phyloP scores from a whole-genome alignment of 257 asterid species.

The Solanum chaucha region DNA sequence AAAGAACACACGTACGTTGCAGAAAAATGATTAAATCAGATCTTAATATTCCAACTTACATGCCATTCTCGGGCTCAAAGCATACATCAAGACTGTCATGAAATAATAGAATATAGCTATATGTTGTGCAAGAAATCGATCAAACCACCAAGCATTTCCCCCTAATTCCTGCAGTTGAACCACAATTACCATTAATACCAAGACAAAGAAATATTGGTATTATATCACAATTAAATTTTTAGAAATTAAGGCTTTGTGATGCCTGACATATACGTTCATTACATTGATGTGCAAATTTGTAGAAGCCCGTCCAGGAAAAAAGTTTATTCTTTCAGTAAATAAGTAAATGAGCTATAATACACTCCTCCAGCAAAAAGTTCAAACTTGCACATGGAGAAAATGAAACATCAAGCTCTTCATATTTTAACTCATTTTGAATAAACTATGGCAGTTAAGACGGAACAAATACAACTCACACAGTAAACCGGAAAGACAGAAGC shows the following conservation, averaged over 20 bases:
- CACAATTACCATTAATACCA: neutral
- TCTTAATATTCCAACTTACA: conserved; percentile 43
- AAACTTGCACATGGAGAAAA: neutral
- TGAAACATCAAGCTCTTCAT: neutral
- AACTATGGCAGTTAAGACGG: neutral
- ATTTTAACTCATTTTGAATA: neutral
- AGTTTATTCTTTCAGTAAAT: neutral
- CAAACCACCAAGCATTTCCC: conserved; percentile 97
- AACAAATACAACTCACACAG: neutral
- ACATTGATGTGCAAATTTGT: neutral
- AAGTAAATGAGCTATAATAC: neutral
- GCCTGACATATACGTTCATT: neutral
- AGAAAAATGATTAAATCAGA: neutral
- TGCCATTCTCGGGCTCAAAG: conserved; percentile 98
- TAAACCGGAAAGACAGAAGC: neutral
- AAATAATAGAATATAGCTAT: conserved; percentile 73
- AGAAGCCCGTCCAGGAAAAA: neutral
- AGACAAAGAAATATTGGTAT: conserved; percentile 2
- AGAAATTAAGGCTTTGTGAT: neutral
- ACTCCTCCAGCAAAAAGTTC: neutral
- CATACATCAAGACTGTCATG: conserved; percentile 82
- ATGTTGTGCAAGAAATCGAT: conserved; percentile 87
- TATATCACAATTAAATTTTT: neutral
- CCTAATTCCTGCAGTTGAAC: conserved; percentile 78
- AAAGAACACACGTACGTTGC: neutral